Percentiles rank a stretch among this genome's conserved stretches.
Evolutionary conservation across 2,329 filamentous ascomycete genomes (phyloP).

Genomic region (Alternaria infectoria): DNA sequence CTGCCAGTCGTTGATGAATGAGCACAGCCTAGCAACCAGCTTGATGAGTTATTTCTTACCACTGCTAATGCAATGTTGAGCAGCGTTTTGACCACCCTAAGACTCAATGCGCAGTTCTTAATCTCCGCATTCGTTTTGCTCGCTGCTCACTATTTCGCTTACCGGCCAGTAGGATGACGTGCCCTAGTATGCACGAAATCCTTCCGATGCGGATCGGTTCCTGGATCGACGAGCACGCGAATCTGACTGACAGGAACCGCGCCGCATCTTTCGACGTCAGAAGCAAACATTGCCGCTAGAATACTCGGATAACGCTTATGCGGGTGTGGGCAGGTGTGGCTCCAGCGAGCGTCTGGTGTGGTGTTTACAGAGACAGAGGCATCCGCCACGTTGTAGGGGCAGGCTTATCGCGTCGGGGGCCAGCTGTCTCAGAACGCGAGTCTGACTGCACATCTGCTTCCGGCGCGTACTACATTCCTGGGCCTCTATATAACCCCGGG

Average conservation of each 20-base stretch:
- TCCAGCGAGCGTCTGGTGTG: background rate
- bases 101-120: conserved; percentile 15
- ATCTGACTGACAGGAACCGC: background rate
- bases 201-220: conserved; percentile 13
- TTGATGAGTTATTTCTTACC: background rate
- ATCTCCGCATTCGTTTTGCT: conserved; percentile 18
- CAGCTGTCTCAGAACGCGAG: background rate
- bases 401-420: background rate
- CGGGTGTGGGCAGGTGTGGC: background rate
- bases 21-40: background rate
- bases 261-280: background rate
- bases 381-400: background rate
- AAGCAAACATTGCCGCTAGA: background rate
- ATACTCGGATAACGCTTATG: background rate
- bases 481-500: background rate
- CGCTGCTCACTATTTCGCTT: conserved; percentile 26
- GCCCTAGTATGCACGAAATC: conserved; percentile 16
- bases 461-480: background rate
- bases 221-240: conserved; percentile 3
- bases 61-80: conserved; percentile 1
- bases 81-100: background rate
- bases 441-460: background rate
- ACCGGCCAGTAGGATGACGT: conserved; percentile 11
- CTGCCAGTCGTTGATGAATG: conserved; percentile 3
- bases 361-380: background rate